A percentile compares a stretch with the other conserved stretches of the same genome.
Evolutionary conservation across 768 basidiomycete species (phyloP).

Genomic region (Suillus americanus): DNA sequence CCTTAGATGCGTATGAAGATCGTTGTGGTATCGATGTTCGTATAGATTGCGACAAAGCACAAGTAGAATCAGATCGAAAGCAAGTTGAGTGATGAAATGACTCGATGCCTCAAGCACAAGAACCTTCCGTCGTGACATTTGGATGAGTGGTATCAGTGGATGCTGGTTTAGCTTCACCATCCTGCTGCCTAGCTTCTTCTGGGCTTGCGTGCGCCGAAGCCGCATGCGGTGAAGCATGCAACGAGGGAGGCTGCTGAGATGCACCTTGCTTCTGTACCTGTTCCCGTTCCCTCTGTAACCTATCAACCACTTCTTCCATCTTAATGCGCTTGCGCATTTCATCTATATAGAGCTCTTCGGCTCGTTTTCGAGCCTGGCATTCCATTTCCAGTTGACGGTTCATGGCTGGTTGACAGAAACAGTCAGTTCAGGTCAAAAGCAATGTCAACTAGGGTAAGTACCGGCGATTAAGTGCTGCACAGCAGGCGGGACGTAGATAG

Average conservation of each 20-base stretch:
- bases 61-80: not conserved
- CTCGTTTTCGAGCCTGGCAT: conserved; percentile 31
- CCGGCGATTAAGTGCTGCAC: conserved; percentile 36
- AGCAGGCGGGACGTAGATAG: conserved; percentile 35
- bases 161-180: not conserved
- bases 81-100: not conserved
- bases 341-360: conserved; percentile 31
- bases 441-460: conserved; percentile 16
- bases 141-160: not conserved
- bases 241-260: not conserved
- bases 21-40: not conserved
- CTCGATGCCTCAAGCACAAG: not conserved
- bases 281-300: conserved; percentile 15
- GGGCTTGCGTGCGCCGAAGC: not conserved
- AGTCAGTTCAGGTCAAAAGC: conserved; percentile 4
- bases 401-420: conserved; percentile 26
- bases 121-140: not conserved
- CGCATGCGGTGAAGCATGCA: not conserved
- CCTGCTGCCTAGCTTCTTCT: not conserved
- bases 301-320: conserved; percentile 27
- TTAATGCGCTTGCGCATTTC: conserved; percentile 32
- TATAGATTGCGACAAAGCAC: not conserved
- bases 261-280: not conserved
- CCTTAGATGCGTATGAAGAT: not conserved
- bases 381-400: conserved; percentile 32